Evolutionary conservation across 2,329 filamentous ascomycete genomes (phyloP), one percentile per base, ranked within the genome.

Genomic region (Corinectria fuckeliana): DNA sequence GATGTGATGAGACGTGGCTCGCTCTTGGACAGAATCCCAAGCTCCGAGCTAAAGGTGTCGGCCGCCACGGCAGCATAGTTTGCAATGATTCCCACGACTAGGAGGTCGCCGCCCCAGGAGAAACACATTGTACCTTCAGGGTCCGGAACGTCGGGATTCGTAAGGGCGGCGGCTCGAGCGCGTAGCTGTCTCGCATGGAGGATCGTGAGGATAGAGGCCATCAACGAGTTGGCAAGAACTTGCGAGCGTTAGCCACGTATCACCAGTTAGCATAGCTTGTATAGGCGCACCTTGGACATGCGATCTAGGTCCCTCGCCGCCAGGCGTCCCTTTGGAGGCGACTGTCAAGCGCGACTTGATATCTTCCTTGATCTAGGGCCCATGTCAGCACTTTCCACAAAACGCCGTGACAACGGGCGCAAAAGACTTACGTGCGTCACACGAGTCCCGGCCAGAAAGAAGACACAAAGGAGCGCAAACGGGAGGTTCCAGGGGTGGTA

Each of bases 401-500:
- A 14, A 38, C 4, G 6, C 25, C 4, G 7, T 11, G 4, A n/a
- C 34, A 39, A 32, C 47, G 48, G 42, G 54, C 47, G 42, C 58
- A 58, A 47, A n/a, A 23, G 41, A 45, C 60, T 38, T 75, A 92
- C 91, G 80, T 94, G 93, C 1, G 94, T 97, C 1, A 89, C 93
- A 50, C 88, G 82, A 1, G 91, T 96, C 1, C 93, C 95, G 4
- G 90, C 87, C 3, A 96, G 79, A 76, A 97, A 98, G 80, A 98
- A 98, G 32, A 93, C 85, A 49, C 85, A 85, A 2, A 98, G 82
- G 10, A 97, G 82, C 25, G 85, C 85, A 77, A 97, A 96, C n/a
- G 92, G 93, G n/a, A 93, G 81, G 60, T 91, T 91, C 89, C 92
- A 97, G 3, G 94, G 94, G 76, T 98, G 93, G n/a, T 93, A 78